Percentiles rank a stretch among this genome's conserved stretches.
These are phyloP conservation scores for Populus euphratica DNA, from an alignment of 345 rosid genomes.

Conservation along the genomic window DNA sequence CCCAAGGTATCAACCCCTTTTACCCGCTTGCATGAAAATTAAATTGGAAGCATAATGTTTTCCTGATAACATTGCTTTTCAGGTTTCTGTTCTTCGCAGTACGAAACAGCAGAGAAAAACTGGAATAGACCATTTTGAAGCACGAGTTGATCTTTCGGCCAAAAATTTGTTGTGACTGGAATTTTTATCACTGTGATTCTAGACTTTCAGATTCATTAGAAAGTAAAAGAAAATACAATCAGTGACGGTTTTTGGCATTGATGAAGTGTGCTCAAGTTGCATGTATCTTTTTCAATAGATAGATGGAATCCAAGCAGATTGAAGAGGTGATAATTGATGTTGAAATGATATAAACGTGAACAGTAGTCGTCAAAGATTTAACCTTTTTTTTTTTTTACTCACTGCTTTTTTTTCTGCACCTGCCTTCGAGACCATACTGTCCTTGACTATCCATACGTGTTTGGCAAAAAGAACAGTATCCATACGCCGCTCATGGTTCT, in stretches of 20 bases:
- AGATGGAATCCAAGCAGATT: neutral
- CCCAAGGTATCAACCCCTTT: constrained; percentile 59
- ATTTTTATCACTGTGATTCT: neutral
- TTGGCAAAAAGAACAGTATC: neutral
- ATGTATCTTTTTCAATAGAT: neutral
- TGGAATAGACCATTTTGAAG: constrained; percentile 74
- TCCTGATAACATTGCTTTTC: constrained; percentile 13
- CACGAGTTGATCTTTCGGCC: constrained; percentile 56
- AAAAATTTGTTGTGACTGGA: neutral
- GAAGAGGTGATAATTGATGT: neutral
- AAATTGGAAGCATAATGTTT: neutral
- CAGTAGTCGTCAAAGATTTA: no score
- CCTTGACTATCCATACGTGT: neutral
- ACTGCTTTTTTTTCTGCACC: neutral
- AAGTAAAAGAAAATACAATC: neutral
- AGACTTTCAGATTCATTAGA: neutral
- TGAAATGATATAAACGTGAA: no score
- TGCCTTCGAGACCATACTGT: neutral
- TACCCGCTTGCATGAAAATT: no score
- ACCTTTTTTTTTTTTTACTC: no score
- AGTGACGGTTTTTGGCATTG: neutral
- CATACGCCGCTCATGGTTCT: neutral
- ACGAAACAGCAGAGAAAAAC: constrained; percentile 33
- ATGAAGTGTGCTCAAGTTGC: neutral
- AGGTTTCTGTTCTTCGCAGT: constrained; percentile 70